Conservation (phyloP, 1,284 basidiomycete genomes). For the Binderoboletus segoi region DNA sequence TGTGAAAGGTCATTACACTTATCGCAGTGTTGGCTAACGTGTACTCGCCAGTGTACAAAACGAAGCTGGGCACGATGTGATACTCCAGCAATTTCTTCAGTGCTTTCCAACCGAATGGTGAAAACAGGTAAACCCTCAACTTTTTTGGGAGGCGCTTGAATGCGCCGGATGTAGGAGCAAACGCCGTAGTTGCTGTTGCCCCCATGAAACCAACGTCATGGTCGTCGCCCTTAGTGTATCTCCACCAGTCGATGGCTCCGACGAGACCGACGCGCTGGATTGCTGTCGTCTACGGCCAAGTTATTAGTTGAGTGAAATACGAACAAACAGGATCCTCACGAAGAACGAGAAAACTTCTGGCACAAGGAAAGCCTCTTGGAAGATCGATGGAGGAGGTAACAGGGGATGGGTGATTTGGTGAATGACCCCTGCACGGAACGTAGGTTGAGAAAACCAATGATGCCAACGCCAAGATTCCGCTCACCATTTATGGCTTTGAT, state of each 20-base stretch:
- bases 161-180: conserved; percentile 67
- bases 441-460: neutral
- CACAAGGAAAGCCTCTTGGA: conserved; percentile 59
- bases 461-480: conserved; percentile 5
- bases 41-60: conserved; percentile 55
- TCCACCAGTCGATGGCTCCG: conserved; percentile 50
- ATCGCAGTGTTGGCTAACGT: neutral
- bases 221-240: conserved; percentile 39
- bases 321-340: conserved; percentile 36
- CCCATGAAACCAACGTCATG: conserved; percentile 47
- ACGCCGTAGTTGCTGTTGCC: conserved; percentile 57
- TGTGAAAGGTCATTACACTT: neutral
- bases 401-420: conserved; percentile 65
- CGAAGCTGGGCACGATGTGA: conserved; percentile 62
- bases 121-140: conserved; percentile 67
- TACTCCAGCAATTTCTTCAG: conserved; percentile 67
- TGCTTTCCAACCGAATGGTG: conserved; percentile 58
- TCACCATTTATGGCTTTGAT: conserved; percentile 60
- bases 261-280: conserved; percentile 57
- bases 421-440: conserved; percentile 45
- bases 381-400: conserved; percentile 61
- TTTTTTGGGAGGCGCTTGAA: conserved; percentile 59
- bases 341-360: conserved; percentile 58
- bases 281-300: conserved; percentile 51
- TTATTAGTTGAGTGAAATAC: neutral